Evolutionary conservation across 352 stramenopile species (phyloP).

Genomic region (Pythium brachiatum): DNA sequence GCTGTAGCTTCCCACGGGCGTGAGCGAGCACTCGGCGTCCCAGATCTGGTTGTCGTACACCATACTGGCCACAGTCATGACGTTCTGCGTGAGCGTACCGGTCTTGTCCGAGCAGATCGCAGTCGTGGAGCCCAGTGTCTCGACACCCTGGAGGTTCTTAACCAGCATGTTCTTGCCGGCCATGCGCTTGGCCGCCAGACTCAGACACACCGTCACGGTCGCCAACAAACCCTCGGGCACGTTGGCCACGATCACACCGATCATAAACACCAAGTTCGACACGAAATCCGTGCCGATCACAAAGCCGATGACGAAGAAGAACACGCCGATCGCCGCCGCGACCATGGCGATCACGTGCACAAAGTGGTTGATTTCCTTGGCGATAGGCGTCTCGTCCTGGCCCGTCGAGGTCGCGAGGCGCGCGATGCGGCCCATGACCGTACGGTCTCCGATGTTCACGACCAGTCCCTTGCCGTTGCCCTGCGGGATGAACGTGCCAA

Average conservation of each 20-base stretch:
- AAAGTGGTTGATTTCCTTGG: constrained; percentile 41
- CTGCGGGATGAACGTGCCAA: constrained; percentile 45
- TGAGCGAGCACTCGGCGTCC: constrained; percentile 79
- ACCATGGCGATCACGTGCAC: constrained; percentile 39
- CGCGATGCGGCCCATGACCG: constrained; percentile 49
- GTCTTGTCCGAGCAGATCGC: constrained; percentile 97
- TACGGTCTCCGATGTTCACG: constrained; percentile 45
- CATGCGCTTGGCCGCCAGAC: constrained; percentile 89
- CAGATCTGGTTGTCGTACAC: constrained; percentile 72
- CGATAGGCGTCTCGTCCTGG: constrained; percentile 30
- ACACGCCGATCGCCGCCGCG: constrained; percentile 26
- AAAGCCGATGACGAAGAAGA: constrained; percentile 39
- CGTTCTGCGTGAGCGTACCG: constrained; percentile 92
- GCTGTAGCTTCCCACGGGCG: constrained; percentile 55
- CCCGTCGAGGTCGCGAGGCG: constrained; percentile 31
- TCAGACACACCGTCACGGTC: constrained; percentile 92
- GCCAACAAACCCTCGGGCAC: constrained; percentile 90
- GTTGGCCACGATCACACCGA: constrained; percentile 91
- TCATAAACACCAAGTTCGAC: constrained; percentile 83
- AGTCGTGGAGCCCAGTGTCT: constrained; percentile 91
- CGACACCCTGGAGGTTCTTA: constrained; percentile 93
- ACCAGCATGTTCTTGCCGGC: constrained; percentile 89
- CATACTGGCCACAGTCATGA: constrained; percentile 91
- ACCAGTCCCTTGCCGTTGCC: constrained; percentile 41
- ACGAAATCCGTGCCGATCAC: constrained; percentile 31